These are phyloP conservation scores for Dactylellina cionopaga DNA, from an alignment of 2,329 filamentous ascomycete genomes.

Conservation along the genomic window DNA sequence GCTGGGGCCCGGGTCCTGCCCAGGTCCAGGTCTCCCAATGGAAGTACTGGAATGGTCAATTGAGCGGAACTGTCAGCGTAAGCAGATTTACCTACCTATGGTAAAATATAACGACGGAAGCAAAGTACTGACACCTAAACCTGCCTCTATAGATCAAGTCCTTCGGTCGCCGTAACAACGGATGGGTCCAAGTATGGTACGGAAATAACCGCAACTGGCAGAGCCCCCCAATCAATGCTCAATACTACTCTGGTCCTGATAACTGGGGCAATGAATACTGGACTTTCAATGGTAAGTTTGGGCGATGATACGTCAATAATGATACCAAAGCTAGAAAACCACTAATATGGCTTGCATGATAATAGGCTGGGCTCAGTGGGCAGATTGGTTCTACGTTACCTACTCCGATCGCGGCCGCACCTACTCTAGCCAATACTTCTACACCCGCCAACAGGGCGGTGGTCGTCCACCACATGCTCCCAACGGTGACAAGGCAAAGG, in stretches of 20 bases:
- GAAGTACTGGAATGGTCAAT: slow-evolving; percentile 8
- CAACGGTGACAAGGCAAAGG: neutral
- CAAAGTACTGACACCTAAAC: neutral
- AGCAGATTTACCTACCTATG: neutral
- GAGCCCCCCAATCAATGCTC: neutral
- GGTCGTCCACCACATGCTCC: neutral
- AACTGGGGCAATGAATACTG: slow-evolving; percentile 9
- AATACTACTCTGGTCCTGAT: slow-evolving; percentile 6
- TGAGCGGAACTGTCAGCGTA: slow-evolving; percentile 3
- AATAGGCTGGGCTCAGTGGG: slow-evolving; percentile 10
- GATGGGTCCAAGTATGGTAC: slow-evolving; percentile 13
- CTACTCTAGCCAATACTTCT: slow-evolving; percentile 5
- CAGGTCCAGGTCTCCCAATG: neutral
- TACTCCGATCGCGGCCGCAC: neutral
- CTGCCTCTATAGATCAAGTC: slow-evolving; percentile 8
- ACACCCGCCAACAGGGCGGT: slow-evolving; percentile 3
- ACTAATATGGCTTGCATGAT: neutral
- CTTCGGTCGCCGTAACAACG: neutral
- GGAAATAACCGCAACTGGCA: neutral
- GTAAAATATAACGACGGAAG: neutral
- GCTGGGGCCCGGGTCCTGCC: neutral
- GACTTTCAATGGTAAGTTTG: slow-evolving; percentile 2
- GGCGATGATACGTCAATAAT: neutral
- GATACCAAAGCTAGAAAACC: neutral
- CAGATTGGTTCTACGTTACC: slow-evolving; percentile 1